Percentiles rank a stretch among this genome's conserved stretches.
Conservation (phyloP, 2,329 filamentous ascomycete species). For the Botrytis sinoallii region DNA sequence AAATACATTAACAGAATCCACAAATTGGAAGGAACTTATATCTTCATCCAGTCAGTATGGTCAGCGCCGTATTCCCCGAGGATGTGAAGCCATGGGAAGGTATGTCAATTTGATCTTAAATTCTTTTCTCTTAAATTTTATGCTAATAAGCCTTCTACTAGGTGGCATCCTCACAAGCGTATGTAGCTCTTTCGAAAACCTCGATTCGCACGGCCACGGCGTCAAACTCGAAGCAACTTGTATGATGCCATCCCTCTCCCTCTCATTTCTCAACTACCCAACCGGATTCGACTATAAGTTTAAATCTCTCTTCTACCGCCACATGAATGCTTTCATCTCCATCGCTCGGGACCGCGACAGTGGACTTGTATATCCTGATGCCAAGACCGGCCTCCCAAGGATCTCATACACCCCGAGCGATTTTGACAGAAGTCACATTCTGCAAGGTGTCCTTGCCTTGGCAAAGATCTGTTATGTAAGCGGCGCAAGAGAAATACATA, state of each 20-base stretch:
- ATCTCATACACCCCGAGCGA: slow-evolving; percentile 69
- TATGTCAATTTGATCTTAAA: slow-evolving; percentile 9
- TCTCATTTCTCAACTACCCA: slow-evolving; percentile 65
- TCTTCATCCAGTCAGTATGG: slow-evolving; percentile 68
- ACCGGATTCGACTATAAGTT: slow-evolving; percentile 69
- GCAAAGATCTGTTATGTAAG: slow-evolving; percentile 75
- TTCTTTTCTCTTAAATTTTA: not conserved
- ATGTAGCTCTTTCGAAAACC: slow-evolving; percentile 73
- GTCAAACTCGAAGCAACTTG: slow-evolving; percentile 73
- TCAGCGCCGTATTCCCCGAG: slow-evolving; percentile 63
- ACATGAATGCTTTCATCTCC: slow-evolving; percentile 69
- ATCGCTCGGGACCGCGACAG: slow-evolving; percentile 73
- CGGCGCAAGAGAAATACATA: slow-evolving; percentile 77
- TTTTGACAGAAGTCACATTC: slow-evolving; percentile 68
- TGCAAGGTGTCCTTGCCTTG: slow-evolving; percentile 68
- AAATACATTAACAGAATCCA: slow-evolving; percentile 50
- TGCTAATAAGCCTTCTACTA: slow-evolving; percentile 20
- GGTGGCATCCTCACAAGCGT: slow-evolving; percentile 74
- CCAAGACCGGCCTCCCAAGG: slow-evolving; percentile 59
- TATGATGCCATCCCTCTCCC: slow-evolving; percentile 66
- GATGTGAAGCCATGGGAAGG: slow-evolving; percentile 66
- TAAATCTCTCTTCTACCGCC: slow-evolving; percentile 63
- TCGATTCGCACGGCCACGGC: slow-evolving; percentile 78
- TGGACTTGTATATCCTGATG: slow-evolving; percentile 71
- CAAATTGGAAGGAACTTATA: slow-evolving; percentile 81